Evolutionary conservation across 129 eudicot species (phyloP).

Genomic region (Lonicera japonica): DNA sequence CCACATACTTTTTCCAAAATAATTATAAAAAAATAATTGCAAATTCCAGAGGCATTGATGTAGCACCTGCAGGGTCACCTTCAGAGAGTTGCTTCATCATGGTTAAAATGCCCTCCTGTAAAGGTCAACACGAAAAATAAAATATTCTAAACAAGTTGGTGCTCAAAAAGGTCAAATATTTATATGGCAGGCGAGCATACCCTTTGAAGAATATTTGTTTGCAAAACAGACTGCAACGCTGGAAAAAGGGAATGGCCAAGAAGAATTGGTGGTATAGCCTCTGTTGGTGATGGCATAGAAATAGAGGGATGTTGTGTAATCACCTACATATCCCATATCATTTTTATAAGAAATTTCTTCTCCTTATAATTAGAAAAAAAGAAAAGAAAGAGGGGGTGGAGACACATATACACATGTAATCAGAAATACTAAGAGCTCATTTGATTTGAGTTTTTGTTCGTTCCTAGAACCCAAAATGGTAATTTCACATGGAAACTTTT

Average conservation of each 20-base stretch:
- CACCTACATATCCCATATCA: conserved; percentile 38
- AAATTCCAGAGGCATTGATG: conserved; percentile 13
- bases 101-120: conserved; percentile 51
- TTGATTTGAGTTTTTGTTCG: no score
- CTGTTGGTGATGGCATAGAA: conserved; percentile 27
- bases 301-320: conserved; percentile 42
- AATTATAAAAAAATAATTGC: neutral
- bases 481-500: no score
- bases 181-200: conserved; percentile 25
- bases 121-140: conserved; percentile 12
- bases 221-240: conserved; percentile 47
- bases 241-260: conserved; percentile 42
- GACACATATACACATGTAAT: no score
- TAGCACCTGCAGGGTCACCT: conserved; percentile 51
- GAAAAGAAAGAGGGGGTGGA: no score
- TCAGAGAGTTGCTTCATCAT: conserved; percentile 48
- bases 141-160: neutral
- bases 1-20: neutral
- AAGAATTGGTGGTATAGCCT: conserved; percentile 43
- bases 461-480: no score
- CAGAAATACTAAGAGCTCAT: no score
- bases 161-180: neutral
- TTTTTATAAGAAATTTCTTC: neutral
- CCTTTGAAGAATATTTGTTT: conserved; percentile 68
- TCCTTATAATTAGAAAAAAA: no score